Evolutionary conservation across 768 basidiomycete genomes (phyloP).

Genomic region (Collybiopsis confluens): DNA sequence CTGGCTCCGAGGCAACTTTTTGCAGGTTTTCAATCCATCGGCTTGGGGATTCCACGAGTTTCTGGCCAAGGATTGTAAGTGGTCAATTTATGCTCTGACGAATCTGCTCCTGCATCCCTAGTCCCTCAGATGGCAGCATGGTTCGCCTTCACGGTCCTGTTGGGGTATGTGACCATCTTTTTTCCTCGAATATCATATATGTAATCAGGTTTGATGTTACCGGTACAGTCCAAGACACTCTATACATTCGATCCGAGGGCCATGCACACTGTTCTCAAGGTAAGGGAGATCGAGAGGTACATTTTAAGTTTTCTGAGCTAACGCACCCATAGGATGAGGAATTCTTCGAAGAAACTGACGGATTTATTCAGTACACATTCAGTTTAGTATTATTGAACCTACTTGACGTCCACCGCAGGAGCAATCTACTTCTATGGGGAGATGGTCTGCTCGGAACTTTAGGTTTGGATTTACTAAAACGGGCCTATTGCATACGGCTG

Average conservation of each 20-base stretch:
- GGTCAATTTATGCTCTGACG: background rate
- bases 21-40: slow-evolving; percentile 1
- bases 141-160: background rate
- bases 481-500: no score
- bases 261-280: slow-evolving; percentile 5
- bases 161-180: background rate
- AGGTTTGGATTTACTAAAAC: background rate
- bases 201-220: no score
- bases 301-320: background rate
- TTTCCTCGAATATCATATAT: background rate
- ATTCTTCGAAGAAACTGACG: slow-evolving; percentile 1
- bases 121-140: background rate
- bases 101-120: background rate
- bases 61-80: slow-evolving; percentile 1
- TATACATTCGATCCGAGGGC: slow-evolving; percentile 2
- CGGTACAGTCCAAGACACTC: background rate
- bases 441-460: background rate
- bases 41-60: slow-evolving; percentile 4
- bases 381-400: no score
- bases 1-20: slow-evolving; percentile 2
- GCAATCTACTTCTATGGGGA: slow-evolving; percentile 1
- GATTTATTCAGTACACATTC: background rate
- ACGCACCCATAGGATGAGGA: background rate
- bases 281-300: background rate
- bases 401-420: background rate